These are phyloP conservation scores for Penicillium hesseltinei DNA, from an alignment of 2,329 filamentous ascomycete genomes.

Conservation along the genomic window DNA sequence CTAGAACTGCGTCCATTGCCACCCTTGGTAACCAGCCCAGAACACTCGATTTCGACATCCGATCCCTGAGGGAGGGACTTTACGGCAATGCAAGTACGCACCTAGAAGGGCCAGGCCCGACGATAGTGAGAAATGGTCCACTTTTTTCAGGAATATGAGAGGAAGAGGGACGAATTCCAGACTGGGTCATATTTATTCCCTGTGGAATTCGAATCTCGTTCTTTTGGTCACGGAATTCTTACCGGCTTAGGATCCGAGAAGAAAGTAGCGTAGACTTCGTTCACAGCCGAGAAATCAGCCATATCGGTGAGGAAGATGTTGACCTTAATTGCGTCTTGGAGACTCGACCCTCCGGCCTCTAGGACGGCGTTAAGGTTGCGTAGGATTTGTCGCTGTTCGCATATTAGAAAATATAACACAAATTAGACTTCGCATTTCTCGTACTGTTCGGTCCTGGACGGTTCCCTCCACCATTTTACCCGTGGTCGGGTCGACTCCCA, in stretches of 20 bases:
- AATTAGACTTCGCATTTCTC: conserved; percentile 6
- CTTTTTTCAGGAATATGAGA: not conserved
- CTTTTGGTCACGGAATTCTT: not conserved
- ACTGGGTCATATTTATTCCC: not conserved
- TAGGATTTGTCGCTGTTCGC: conserved; percentile 47
- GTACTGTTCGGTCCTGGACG: conserved; percentile 54
- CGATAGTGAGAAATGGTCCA: conserved; percentile 2
- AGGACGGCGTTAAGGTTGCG: conserved; percentile 60
- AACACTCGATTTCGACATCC: conserved; percentile 56
- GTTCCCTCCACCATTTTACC: conserved; percentile 55
- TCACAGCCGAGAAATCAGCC: conserved; percentile 70
- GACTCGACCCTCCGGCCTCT: conserved; percentile 55
- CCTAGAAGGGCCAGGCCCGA: conserved; percentile 16
- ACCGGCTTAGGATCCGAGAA: conserved; percentile 31
- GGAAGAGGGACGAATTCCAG: not conserved
- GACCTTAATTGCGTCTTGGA: conserved; percentile 62
- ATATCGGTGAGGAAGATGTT: conserved; percentile 65
- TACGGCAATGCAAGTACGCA: conserved; percentile 50
- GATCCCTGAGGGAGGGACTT: conserved; percentile 51
- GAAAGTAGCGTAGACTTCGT: conserved; percentile 63
- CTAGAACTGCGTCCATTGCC: conserved; percentile 15
- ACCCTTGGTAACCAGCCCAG: conserved; percentile 36
- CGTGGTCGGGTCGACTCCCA: conserved; percentile 57
- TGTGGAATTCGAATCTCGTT: not conserved
- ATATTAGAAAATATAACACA: not conserved